Base-by-base conservation (phyloP, 495 filamentous ascomycete species). In the Thozetella sp. region DNA sequence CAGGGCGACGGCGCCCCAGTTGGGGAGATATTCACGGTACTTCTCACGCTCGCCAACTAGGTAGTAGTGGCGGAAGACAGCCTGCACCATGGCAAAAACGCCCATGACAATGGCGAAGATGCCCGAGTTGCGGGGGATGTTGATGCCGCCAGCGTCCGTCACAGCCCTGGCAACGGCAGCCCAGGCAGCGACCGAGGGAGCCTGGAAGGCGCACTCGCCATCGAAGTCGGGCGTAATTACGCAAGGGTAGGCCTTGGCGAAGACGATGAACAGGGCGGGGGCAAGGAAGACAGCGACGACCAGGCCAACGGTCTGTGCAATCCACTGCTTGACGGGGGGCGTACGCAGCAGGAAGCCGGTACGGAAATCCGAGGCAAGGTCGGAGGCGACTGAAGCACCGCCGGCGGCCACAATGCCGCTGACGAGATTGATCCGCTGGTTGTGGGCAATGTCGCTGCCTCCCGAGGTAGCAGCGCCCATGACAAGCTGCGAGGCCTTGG, bases 401-500 rank as follows among this genome's bases (percentile, higher is more conserved):
- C 84, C 83, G 11, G 76, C 78, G 3, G 85, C 85, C 13, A 90
- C 73, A 56, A 79, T 78, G 48, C 86, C 87, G 45, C 84, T 87
- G n/a, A 86, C 78, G 17, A 89, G 68, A 76, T 89, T 89, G 65
- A 88, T 72, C 54, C 74, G 75, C 64, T 88, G 87, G 1, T 85
- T 83, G 23, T 81, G 74, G 2, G 63, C 46, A 34, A 81, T 59
- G 23, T 65, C 60, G 63, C 74, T 81, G 57, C 75, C 74, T 25
- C 43, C 43, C 12, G 75, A 76, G 15, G 87, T 87, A 25, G 83
- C 86, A 51, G 78, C 86, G 43, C 87, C 87, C 52, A 90, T 82
- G 62, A 90, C 67, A 57, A 89, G 79, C 72, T 90, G 87, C 54
- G 82, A 84, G n/a, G 86, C 86, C 67, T 90, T 90, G 57, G 85